Percentiles rank a stretch among this genome's conserved stretches.
These are phyloP conservation scores for Phytophthora pistaciae DNA, from an alignment of 352 stramenopile genomes.

Conservation along the genomic window DNA sequence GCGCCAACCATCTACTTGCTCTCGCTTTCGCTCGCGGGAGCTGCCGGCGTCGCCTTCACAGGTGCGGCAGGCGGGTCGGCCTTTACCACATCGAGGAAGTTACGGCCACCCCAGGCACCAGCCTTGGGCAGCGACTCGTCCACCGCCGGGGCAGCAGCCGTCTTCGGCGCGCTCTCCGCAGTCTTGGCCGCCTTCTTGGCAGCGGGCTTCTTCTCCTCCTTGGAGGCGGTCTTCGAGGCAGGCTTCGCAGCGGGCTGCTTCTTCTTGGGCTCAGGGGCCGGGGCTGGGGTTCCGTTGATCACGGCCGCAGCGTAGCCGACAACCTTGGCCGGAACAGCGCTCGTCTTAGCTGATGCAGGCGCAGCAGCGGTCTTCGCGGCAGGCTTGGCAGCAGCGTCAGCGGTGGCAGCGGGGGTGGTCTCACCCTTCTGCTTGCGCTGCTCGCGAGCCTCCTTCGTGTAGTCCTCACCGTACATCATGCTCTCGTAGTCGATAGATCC, in stretches of 20 bases:
- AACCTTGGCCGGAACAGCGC: constrained; percentile 46
- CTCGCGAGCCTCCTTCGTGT: constrained; percentile 87
- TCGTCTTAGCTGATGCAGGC: constrained; percentile 21
- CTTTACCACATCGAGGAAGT: constrained; percentile 89
- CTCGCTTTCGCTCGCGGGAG: constrained; percentile 48
- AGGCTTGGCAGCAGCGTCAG: constrained; percentile 2
- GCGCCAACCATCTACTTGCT: constrained; percentile 48
- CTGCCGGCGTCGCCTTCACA: constrained; percentile 41
- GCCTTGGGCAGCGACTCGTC: constrained; percentile 68
- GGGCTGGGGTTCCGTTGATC: constrained; percentile 77
- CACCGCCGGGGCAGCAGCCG: constrained; percentile 27
- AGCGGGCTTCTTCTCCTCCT: constrained; percentile 51
- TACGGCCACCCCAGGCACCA: constrained; percentile 81
- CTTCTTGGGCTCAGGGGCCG: constrained; percentile 59
- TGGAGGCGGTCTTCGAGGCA: constrained; percentile 40
- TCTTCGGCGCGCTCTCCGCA: constrained; percentile 29
- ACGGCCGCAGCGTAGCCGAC: constrained; percentile 80
- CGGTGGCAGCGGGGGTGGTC: constrained; percentile 3
- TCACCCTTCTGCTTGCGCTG: constrained; percentile 59
- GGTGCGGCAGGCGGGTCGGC: constrained; percentile 61
- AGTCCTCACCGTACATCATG: constrained; percentile 92
- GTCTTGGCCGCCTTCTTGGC: constrained; percentile 56
- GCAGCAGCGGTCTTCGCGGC: constrained; percentile 22
- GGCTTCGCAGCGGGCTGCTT: constrained; percentile 50
- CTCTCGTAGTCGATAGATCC: constrained; percentile 91